Evolutionary conservation across 208 protist species (phyloP).

Genomic region (Acanthamoeba triangularis): DNA sequence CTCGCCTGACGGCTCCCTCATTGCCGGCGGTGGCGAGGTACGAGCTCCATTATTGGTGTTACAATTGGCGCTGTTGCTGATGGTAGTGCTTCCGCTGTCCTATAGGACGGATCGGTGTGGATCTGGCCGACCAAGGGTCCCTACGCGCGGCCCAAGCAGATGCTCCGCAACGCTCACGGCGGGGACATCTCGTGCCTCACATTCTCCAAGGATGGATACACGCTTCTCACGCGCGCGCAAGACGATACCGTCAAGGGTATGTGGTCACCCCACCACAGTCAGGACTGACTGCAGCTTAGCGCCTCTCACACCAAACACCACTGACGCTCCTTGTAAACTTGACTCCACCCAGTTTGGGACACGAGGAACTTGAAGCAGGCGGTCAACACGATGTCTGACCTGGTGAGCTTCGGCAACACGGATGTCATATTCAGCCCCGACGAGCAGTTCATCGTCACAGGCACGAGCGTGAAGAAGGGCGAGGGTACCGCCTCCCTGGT

Average conservation of each 20-base stretch:
- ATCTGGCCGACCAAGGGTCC: slow-evolving; percentile 44
- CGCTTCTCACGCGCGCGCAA: slow-evolving; percentile 1
- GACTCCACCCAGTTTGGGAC: background rate
- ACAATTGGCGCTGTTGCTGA: background rate
- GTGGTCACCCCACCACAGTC: too few relatives aligned
- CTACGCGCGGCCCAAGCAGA: slow-evolving; percentile 14
- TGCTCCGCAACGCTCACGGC: slow-evolving; percentile 11
- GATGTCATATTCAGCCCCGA: slow-evolving; percentile 58
- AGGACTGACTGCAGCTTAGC: too few relatives aligned
- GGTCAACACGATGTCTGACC: background rate
- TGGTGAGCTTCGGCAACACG: slow-evolving; percentile 16
- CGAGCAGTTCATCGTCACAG: slow-evolving; percentile 59
- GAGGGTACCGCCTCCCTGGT: slow-evolving; percentile 16
- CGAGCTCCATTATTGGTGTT: background rate
- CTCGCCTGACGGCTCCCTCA: background rate
- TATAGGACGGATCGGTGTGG: slow-evolving; percentile 24
- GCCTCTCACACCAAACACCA: too few relatives aligned
- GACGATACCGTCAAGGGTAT: slow-evolving; percentile 44
- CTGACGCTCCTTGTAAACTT: background rate
- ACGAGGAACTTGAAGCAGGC: background rate
- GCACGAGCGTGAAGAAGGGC: slow-evolving; percentile 15
- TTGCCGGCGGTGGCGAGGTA: slow-evolving; percentile 43
- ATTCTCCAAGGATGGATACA: slow-evolving; percentile 9
- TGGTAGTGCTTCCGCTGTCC: too few relatives aligned
- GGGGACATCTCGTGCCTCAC: slow-evolving; percentile 7